Percentiles rank a stretch among this genome's conserved stretches.
phyloP scores from a whole-genome alignment of 2,329 filamentous ascomycete genomes.

The Curvularia verruculosa region DNA sequence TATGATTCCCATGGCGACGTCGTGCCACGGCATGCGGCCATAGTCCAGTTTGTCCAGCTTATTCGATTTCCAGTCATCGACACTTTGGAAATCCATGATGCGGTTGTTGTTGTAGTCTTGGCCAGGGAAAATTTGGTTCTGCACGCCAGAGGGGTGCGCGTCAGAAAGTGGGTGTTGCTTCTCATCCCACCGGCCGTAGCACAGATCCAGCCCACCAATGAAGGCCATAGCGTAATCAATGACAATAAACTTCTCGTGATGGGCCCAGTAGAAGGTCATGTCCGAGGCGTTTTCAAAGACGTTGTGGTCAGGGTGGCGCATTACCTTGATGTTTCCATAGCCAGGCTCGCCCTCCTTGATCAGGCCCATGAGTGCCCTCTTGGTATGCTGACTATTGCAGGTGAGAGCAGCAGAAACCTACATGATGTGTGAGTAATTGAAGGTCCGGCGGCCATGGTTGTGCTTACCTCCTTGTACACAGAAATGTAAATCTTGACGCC shows the following conservation, averaged over 20 bases:
- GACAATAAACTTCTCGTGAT: conserved; percentile 97
- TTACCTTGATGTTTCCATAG: conserved; percentile 84
- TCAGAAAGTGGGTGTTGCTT: conserved; percentile 86
- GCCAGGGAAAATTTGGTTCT: conserved; percentile 87
- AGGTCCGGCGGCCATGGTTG: too few relatives aligned
- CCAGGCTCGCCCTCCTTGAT: conserved; percentile 83
- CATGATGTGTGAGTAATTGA: conserved; percentile 8
- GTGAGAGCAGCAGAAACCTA: conserved; percentile 64
- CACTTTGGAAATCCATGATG: conserved; percentile 92
- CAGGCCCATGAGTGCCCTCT: conserved; percentile 79
- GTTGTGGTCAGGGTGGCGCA: conserved; percentile 95
- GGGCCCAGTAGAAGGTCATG: conserved; percentile 97
- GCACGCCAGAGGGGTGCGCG: conserved; percentile 81
- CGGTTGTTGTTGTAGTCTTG: conserved; percentile 99
- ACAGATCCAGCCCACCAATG: conserved; percentile 91
- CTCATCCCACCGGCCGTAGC: conserved; percentile 93
- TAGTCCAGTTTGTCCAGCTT: conserved; percentile 89
- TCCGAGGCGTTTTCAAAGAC: conserved; percentile 91
- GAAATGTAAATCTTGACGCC: conserved; percentile 94
- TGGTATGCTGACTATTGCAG: conserved; percentile 92
- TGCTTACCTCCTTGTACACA: conserved; percentile 79
- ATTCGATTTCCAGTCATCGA: conserved; percentile 90
- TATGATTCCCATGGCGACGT: conserved; percentile 89
- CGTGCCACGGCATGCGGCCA: conserved; percentile 98
- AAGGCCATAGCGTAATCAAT: conserved; percentile 91